Evolutionary conservation across 129 eudicot species (phyloP), one percentile per base, ranked within the genome.

Genomic region (Mikania micrantha): DNA sequence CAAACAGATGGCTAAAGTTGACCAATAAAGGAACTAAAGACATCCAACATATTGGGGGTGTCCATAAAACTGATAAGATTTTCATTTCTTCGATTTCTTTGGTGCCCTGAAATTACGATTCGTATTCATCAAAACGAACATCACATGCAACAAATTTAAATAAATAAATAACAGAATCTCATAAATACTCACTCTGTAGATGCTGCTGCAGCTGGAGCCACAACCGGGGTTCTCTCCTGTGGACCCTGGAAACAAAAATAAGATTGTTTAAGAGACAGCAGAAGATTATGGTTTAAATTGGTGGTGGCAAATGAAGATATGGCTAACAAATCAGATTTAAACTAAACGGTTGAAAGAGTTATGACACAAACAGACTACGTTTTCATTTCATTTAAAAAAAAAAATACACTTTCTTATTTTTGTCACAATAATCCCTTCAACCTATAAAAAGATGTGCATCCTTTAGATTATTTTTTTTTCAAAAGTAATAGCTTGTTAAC

Each of bases 61-160:
- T 65, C 57, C 64, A 59, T 15, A 9, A 25, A 44, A n/a, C 56
- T 5, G 24, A 39, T 38, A 24, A 7, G 16, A 25, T 12, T 16
- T 74, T 75, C 74, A 75, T 58, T 75, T 75, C 80, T 67, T 75
- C 54, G 74, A 75, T 75, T 75, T 75, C 80, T 75, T 75, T 20
- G 80, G 0, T 16, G 70, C 70, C 80, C 70, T 67, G 80, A 35
- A 59, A 67, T 16, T n/a, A 5, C 22, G 6, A 2, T 11, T 9
- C 4, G 58, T 36, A 38, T 17, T 49, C 40, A 67, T 59, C 15
- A 59, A 24, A 57, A 32, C 62, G 57, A 56, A 42, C 60, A 65
- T 53, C 47, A 6, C 3, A 49, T 10, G 54, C 19, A 4, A 40
- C 4, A 9, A 16, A 20, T 29, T 9, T 5, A 75, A 21, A 20